Percentiles rank a stretch among this genome's conserved stretches.
These are phyloP conservation scores for Talaromyces atroroseus DNA, from an alignment of 2,329 filamentous ascomycete genomes.

Conservation along the genomic window DNA sequence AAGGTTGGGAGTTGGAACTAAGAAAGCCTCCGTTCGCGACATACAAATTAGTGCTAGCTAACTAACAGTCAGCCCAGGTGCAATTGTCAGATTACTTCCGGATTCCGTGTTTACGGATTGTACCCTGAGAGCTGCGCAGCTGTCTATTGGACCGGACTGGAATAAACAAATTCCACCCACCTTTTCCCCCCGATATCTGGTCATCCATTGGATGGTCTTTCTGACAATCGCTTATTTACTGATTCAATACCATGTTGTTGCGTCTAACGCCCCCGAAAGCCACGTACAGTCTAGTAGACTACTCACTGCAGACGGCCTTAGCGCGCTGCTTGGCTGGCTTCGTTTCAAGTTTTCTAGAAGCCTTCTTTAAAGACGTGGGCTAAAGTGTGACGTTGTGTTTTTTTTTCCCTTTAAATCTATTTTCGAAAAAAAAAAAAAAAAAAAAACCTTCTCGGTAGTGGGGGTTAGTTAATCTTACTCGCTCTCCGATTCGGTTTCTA, in stretches of 20 bases:
- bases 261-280: background rate
- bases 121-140: slow-evolving; percentile 30
- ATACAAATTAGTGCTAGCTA: slow-evolving; percentile 1
- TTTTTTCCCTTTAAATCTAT: background rate
- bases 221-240: background rate
- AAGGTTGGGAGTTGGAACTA: background rate
- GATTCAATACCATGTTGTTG: background rate
- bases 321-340: slow-evolving; percentile 3
- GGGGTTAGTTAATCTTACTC: slow-evolving; percentile 1
- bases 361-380: slow-evolving; percentile 6
- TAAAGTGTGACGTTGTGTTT: slow-evolving; percentile 6
- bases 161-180: slow-evolving; percentile 24
- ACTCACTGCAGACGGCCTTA: background rate
- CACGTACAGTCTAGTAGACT: background rate
- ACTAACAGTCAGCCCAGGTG: background rate
- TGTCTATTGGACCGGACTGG: slow-evolving; percentile 43
- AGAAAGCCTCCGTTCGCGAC: background rate
- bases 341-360: slow-evolving; percentile 14
- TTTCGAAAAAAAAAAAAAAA: too few relatives aligned
- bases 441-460: background rate
- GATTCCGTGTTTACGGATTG: slow-evolving; percentile 25
- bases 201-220: background rate
- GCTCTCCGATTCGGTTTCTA: slow-evolving; percentile 2
- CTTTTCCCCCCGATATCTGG: background rate
- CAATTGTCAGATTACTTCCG: background rate